phyloP scores from a whole-genome alignment of 2,329 filamentous ascomycete genomes.

The Colletotrichum sp. region DNA sequence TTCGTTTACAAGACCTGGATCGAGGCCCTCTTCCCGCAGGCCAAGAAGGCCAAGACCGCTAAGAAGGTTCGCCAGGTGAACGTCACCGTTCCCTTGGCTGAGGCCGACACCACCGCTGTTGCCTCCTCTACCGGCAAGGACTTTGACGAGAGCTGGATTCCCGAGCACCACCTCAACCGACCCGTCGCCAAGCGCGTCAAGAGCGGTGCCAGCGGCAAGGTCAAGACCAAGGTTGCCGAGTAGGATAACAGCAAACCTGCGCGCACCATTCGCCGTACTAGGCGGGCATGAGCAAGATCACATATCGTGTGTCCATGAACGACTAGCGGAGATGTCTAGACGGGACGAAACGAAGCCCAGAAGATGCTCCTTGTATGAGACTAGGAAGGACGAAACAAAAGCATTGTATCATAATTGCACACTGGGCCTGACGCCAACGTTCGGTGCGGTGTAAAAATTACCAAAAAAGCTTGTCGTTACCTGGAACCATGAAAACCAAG shows the following conservation, averaged over 20 bases:
- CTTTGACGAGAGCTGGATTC: constrained; percentile 95
- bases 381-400: neutral
- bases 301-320: neutral
- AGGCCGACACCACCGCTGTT: constrained; percentile 73
- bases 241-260: neutral
- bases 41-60: constrained; percentile 68
- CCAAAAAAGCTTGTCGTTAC: neutral
- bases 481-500: neutral
- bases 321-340: neutral
- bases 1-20: constrained; percentile 99
- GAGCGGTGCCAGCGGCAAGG: constrained; percentile 57
- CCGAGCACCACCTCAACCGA: constrained; percentile 85
- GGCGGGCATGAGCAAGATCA: neutral
- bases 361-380: neutral
- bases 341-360: neutral
- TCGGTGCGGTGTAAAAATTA: neutral
- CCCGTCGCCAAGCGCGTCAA: constrained; percentile 75
- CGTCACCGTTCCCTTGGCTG: constrained; percentile 65
- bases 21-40: constrained; percentile 92
- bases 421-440: neutral
- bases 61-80: constrained; percentile 73
- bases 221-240: constrained; percentile 21
- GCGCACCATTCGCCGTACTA: neutral
- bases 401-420: constrained; percentile 16
- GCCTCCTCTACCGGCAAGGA: constrained; percentile 72